These are phyloP conservation scores for Pyrenophora seminiperda DNA, from an alignment of 2,329 filamentous ascomycete species.

Conservation along the genomic window DNA sequence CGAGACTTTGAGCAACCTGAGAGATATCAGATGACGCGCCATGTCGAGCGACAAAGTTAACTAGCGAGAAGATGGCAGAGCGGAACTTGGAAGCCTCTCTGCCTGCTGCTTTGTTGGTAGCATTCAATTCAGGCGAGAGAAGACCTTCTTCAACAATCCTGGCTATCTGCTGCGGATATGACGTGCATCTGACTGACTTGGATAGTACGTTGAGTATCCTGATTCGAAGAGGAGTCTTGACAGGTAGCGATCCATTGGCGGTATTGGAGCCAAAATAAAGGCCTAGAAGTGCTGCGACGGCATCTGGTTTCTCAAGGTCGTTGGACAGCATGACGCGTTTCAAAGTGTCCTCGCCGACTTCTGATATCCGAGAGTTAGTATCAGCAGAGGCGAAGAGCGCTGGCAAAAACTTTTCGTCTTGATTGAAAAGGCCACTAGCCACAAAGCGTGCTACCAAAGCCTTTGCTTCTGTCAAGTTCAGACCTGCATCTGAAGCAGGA, in stretches of 20 bases:
- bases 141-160: slow-evolving; percentile 71
- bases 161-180: slow-evolving; percentile 70
- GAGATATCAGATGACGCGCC: slow-evolving; percentile 66
- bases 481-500: slow-evolving; percentile 61
- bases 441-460: slow-evolving; percentile 72
- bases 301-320: slow-evolving; percentile 69
- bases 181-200: slow-evolving; percentile 76
- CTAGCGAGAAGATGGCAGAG: slow-evolving; percentile 80
- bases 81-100: slow-evolving; percentile 80
- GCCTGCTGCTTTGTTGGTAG: slow-evolving; percentile 56
- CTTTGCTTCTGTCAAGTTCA: slow-evolving; percentile 73
- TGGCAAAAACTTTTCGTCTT: slow-evolving; percentile 81
- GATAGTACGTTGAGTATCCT: slow-evolving; percentile 76
- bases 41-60: slow-evolving; percentile 83
- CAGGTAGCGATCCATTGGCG: slow-evolving; percentile 50
- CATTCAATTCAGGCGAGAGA: slow-evolving; percentile 49
- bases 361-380: slow-evolving; percentile 77
- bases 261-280: slow-evolving; percentile 66
- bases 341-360: slow-evolving; percentile 85
- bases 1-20: slow-evolving; percentile 69
- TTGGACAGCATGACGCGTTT: slow-evolving; percentile 74
- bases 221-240: slow-evolving; percentile 73
- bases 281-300: slow-evolving; percentile 70
- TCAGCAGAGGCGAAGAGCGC: slow-evolving; percentile 84
- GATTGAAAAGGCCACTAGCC: slow-evolving; percentile 82